Percentiles rank a stretch among this genome's conserved stretches.
phyloP scores from a whole-genome alignment of 2,329 filamentous ascomycete genomes.

The Alternaria viburni region DNA sequence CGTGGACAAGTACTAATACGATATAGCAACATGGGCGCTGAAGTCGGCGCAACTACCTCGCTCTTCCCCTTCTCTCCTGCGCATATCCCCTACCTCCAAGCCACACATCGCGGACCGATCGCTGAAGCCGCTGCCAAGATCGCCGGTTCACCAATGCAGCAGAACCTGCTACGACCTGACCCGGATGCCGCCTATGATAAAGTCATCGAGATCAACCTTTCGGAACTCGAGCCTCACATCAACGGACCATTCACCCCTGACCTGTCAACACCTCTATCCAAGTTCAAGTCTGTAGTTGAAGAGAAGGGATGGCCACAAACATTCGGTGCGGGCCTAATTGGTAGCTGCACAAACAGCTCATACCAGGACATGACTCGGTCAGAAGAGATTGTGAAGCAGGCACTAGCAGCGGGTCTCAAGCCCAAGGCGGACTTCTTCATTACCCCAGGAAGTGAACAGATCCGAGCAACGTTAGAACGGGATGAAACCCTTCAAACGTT shows the following conservation, averaged over 20 bases:
- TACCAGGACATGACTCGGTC: constrained; percentile 98
- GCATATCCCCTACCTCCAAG: constrained; percentile 83
- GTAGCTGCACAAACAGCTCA: constrained; percentile 98
- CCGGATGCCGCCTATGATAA: constrained; percentile 86
- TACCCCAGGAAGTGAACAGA: constrained; percentile 95
- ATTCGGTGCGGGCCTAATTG: constrained; percentile 91
- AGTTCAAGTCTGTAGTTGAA: constrained; percentile 84
- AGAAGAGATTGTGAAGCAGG: constrained; percentile 91
- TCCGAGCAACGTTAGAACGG: constrained; percentile 88
- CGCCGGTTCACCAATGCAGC: constrained; percentile 63
- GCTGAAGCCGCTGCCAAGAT: constrained; percentile 70
- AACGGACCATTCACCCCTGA: constrained; percentile 98
- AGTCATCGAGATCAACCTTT: constrained; percentile 88
- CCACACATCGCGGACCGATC: constrained; percentile 78
- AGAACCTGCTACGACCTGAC: constrained; percentile 77
- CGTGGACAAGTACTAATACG: constrained; percentile 1
- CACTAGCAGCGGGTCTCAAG: constrained; percentile 84
- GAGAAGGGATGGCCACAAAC: constrained; percentile 89
- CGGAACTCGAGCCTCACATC: constrained; percentile 89
- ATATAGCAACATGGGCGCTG: constrained; percentile 59
- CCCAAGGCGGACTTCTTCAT: constrained; percentile 93
- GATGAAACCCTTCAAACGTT: constrained; percentile 89
- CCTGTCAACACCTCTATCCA: constrained; percentile 87
- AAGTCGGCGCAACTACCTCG: constrained; percentile 94
- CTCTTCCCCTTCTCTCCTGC: constrained; percentile 90